Evolutionary conservation across 2,329 filamentous ascomycete genomes (phyloP).

Genomic region (Diaporthe batatas): DNA sequence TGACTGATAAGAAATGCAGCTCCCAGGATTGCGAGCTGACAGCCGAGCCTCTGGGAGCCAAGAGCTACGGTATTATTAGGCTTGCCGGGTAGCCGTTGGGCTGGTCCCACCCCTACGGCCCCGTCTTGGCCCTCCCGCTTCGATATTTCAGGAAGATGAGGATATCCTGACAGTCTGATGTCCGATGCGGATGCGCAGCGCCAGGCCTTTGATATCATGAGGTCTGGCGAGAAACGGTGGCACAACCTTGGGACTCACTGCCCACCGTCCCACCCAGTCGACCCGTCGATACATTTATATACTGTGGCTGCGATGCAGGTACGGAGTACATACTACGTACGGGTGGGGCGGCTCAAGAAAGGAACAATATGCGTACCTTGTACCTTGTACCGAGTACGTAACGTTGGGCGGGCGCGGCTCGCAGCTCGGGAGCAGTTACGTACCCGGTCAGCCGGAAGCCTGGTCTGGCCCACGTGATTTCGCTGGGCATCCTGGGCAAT

Average conservation of each 20-base stretch:
- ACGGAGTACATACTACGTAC: too few relatives aligned
- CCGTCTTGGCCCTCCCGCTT: slow-evolving; percentile 1
- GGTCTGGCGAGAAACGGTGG: background rate
- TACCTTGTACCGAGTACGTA: too few relatives aligned
- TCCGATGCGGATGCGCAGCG: background rate
- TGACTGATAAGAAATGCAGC: slow-evolving; percentile 31
- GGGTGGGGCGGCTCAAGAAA: background rate
- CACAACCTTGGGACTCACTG: background rate
- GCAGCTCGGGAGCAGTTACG: slow-evolving; percentile 13
- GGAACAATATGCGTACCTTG: too few relatives aligned
- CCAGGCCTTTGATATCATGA: background rate
- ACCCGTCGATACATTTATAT: background rate
- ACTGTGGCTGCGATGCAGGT: slow-evolving; percentile 9
- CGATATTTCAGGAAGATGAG: slow-evolving; percentile 37
- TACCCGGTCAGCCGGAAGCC: background rate
- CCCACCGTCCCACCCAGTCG: background rate
- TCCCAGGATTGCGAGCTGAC: slow-evolving; percentile 26
- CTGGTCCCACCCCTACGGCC: slow-evolving; percentile 16
- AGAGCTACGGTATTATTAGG: background rate
- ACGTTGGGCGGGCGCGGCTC: background rate
- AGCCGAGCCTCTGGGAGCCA: slow-evolving; percentile 21
- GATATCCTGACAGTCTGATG: slow-evolving; percentile 32
- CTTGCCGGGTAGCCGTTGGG: slow-evolving; percentile 24
- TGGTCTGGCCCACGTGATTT: slow-evolving; percentile 31
- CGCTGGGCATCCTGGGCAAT: slow-evolving; percentile 17